Percentiles rank a stretch among this genome's conserved stretches.
These are phyloP conservation scores for Boletus sensibilis DNA, from an alignment of 768 basidiomycete species.

Conservation along the genomic window DNA sequence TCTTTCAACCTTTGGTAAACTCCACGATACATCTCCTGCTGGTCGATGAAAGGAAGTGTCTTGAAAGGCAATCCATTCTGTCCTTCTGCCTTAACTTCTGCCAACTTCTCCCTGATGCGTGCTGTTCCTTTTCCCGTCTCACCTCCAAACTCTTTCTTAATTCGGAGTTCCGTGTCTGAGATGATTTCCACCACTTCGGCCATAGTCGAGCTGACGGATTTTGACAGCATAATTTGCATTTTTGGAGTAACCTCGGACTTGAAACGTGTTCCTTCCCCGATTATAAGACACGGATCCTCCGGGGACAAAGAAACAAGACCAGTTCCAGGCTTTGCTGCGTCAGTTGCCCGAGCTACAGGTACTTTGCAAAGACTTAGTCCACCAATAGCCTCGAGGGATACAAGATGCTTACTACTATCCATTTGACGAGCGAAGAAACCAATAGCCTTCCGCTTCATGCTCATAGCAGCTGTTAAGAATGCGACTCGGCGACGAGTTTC, in stretches of 20 bases:
- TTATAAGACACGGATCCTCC: constrained; percentile 76
- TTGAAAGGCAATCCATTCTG: constrained; percentile 74
- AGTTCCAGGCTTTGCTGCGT: constrained; percentile 71
- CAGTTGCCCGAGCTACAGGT: constrained; percentile 89
- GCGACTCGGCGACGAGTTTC: constrained; percentile 81
- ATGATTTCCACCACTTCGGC: constrained; percentile 88
- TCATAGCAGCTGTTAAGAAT: constrained; percentile 87
- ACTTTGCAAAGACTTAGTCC: constrained; percentile 48
- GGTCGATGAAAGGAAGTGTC: constrained; percentile 84
- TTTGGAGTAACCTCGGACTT: constrained; percentile 65
- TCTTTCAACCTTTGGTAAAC: constrained; percentile 86
- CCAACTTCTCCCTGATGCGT: constrained; percentile 63
- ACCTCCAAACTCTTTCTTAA: constrained; percentile 86
- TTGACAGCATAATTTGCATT: constrained; percentile 87
- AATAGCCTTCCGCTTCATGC: constrained; percentile 75
- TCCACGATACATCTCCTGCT: constrained; percentile 89
- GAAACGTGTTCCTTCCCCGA: constrained; percentile 83
- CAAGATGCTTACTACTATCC: constrained; percentile 69
- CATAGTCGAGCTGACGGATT: constrained; percentile 67
- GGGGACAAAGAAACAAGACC: constrained; percentile 71
- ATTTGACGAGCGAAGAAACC: constrained; percentile 82
- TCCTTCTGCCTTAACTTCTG: constrained; percentile 56
- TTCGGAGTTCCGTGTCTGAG: constrained; percentile 78
- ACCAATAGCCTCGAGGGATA: neutral
- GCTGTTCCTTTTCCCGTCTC: constrained; percentile 73